Evolutionary conservation across 2,329 filamentous ascomycete genomes (phyloP).

Genomic region (Hymenoscyphus albidus): DNA sequence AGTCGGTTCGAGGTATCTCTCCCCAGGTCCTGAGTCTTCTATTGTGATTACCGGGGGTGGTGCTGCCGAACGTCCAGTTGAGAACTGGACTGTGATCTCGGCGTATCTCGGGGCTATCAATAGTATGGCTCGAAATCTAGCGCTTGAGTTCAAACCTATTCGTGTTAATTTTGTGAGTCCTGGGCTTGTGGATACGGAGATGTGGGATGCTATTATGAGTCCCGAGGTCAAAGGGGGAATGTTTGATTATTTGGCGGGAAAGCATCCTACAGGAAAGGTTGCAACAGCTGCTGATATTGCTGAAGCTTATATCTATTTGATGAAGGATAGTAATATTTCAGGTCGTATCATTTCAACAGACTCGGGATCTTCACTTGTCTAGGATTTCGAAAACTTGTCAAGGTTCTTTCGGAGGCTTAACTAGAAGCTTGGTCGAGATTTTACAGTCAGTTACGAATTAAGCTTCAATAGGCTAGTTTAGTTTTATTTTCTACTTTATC

Average conservation of each 20-base stretch:
- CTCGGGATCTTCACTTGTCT: conserved; percentile 20
- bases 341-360: conserved; percentile 29
- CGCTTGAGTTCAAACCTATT: conserved; percentile 59
- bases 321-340: conserved; percentile 41
- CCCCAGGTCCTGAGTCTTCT: conserved; percentile 16
- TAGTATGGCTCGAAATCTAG: conserved; percentile 52
- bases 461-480: no score
- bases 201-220: conserved; percentile 37
- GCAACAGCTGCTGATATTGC: conserved; percentile 39
- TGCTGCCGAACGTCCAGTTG: conserved; percentile 18
- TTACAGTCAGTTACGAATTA: no score
- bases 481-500: no score
- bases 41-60: conserved; percentile 25
- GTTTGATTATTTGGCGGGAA: not conserved
- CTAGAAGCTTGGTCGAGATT: no score
- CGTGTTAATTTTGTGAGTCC: conserved; percentile 60
- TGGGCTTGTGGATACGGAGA: conserved; percentile 49
- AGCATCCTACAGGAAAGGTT: not conserved
- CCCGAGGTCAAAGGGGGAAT: conserved; percentile 1
- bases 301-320: conserved; percentile 43
- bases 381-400: not conserved
- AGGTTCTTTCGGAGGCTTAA: no score
- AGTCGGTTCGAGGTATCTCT: conserved; percentile 21
- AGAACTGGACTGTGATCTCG: conserved; percentile 45
- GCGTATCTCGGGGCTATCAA: conserved; percentile 49